A percentile compares a stretch with the other conserved stretches of the same genome.
These are phyloP conservation scores for Fusarium palustre DNA, from an alignment of 2,329 filamentous ascomycete species.

Conservation along the genomic window DNA sequence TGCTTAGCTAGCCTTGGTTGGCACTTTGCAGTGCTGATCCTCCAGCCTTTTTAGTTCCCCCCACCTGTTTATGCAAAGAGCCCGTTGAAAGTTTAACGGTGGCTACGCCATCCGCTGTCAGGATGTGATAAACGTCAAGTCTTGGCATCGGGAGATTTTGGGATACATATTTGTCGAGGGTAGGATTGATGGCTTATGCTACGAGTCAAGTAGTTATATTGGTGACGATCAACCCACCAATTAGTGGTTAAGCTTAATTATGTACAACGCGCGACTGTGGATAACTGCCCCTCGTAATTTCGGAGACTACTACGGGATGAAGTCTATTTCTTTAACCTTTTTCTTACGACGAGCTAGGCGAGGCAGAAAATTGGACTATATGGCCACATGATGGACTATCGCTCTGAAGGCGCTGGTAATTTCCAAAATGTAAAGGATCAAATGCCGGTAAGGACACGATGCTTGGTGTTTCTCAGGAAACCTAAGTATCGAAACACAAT, in stretches of 20 bases:
- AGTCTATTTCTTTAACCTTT: background rate
- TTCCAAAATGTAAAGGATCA: too few species aligned
- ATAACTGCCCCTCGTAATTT: background rate
- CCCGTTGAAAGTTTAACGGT: background rate
- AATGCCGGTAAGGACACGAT: too few species aligned
- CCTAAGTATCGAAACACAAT: too few species aligned
- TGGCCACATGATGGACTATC: too few species aligned
- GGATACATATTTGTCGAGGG: background rate
- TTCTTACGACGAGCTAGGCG: too few species aligned
- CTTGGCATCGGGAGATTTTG: background rate
- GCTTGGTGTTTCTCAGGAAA: too few species aligned
- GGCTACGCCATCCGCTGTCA: conserved; percentile 9
- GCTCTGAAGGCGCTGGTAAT: too few species aligned
- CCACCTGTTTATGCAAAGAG: conserved; percentile 1
- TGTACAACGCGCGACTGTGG: background rate
- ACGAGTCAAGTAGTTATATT: background rate
- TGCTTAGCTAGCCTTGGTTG: background rate
- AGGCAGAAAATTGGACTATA: too few species aligned
- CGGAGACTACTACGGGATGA: background rate
- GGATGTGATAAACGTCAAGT: background rate
- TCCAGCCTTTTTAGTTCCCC: background rate
- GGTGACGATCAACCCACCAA: background rate
- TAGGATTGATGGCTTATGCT: background rate
- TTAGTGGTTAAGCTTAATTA: background rate
- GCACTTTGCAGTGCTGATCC: conserved; percentile 3